Base-by-base conservation (phyloP, 2,329 filamentous ascomycete genomes). In the Hypoxylon sp. region DNA sequence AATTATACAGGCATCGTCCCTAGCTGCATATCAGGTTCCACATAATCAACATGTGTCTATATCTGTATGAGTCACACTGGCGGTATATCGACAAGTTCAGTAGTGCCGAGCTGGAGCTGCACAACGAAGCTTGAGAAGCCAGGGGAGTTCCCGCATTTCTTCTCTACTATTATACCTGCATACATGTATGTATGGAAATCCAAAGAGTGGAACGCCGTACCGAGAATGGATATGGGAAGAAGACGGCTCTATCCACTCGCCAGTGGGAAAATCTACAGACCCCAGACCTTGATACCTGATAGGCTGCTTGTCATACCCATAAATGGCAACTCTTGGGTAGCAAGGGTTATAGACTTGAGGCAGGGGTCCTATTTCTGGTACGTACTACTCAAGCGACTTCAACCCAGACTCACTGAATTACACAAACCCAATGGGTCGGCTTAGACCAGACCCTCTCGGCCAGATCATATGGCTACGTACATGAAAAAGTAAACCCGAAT, bases 1-100 rank as follows among this genome's bases (percentile, higher is more conserved):
- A 37, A 56, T 15, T 47, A 32, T 29, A n/a, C n/a, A n/a, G n/a
- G n/a, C n/a, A n/a, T n/a, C n/a, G 23, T 34, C 45, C 51, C 45
- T 43, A 38, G 47, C 46, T 41, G 50, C 44, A 44, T 36, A 44
- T 37, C 15, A 45, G 25, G 46, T 25, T 47, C 59, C 58, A 60
- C 56, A 55, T 23, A 47, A 48, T 43, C 27, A 21, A 46, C 53
- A 61, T 59, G 50, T 64, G 49, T 60, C 51, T 62, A 51, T 62
- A 57, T 62, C 44, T 60, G 47, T 55, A 60, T 68, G 65, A 68
- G 59, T 68, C 65, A 68, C 61, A 64, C 42, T 51, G 48, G 45
- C 55, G 55, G 55, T 36, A 51, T 50, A 17, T 26, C 25, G 50
- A 38, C 34, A 40, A 35, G 36, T 40, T 41, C 16, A 13, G 23